Base-by-base conservation (phyloP, 371 early-diverging fungal genomes). In the Haplosporangium sp. region DNA sequence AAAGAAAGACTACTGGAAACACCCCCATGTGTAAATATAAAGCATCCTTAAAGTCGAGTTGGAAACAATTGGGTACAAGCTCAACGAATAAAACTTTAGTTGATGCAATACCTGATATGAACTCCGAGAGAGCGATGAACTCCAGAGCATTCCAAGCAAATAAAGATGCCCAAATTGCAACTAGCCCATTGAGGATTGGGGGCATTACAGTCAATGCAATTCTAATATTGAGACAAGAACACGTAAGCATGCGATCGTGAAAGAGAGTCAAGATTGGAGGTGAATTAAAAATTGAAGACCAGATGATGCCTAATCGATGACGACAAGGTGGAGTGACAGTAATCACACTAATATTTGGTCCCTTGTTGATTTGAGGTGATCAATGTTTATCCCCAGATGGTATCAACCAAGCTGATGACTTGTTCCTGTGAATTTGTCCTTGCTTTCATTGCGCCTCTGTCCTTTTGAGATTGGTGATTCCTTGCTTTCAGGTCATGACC, bases 121-220 rank as follows among this genome's bases (percentile, higher is more conserved):
- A 98, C 98, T 66, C 99, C 99, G 68, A 97, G 90, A 0, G 95
- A 92, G 66, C 98, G 88, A 87, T 97, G 97, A 48, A 92, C 89
- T 38, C 97, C 98, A 38, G 96, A 96, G 84, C 97, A 98, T 72
- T 98, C 96, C 56, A 99, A 86, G 85, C 99, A 99, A 71, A 99
- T 94, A 77, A 99, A 98, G 76, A 95, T 96, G 52, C 98, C 99
- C 81, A 96, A 93, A 35, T 95, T 94, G 17, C 97, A 95, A 74
- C 94, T 94, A 11, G 99, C 98, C 99, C 99, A 97, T 66, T 93
- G 94, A 35, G 95, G 96, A 68, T 93, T 92, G 56, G 94, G 93
- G 10, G 92, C 91, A 53, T 89, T 88, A 84, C 96, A 96, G 78
- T 95, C 96, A 69, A 96, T 91, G 81, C 95, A 95, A 34, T 83